Evolutionary conservation across 2,329 filamentous ascomycete genomes (phyloP), one percentile per base, ranked within the genome.

Genomic region (Endocalyx cinctus): DNA sequence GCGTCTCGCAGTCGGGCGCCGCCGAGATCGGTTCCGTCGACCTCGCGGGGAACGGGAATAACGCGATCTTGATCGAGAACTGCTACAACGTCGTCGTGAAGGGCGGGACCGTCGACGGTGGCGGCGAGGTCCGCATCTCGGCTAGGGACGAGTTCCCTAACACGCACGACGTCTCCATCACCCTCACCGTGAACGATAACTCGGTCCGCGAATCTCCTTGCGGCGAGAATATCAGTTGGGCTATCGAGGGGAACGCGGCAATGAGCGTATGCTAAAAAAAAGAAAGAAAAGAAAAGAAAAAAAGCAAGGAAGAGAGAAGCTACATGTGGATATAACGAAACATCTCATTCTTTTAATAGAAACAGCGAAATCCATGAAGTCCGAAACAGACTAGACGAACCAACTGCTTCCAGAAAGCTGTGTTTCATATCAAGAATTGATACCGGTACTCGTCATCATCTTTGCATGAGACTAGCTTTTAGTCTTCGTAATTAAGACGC

Each of bases 41-140:
- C 41, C 58, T 77, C 1, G 62, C 69, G 0, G 55, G 59, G 42
- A 77, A 75, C 29, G 72, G 65, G 0, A 74, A 72, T 47, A 77
- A 77, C 36, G 67, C 73, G 1, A 62, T 77, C 14, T 59, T 78
- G 2, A 69, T 78, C 17, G 73, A 78, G 60, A 78, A 78, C 52
- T 77, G 74, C 57, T 77, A 77, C 50, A 71, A 72, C 32, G 41
- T 78, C 19, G 53, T 57, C 2, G 74, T 77, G 47, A 54, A 49
- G 2, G 64, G 65, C 13, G 74, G 74, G 1, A 69, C 60, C 3
- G 66, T 78, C 16, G 66, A 63, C 17, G 69, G 72, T 2, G 73
- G 74, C 1, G 74, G 74, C 1, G 72, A 77, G 51, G 72, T 77
- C 6, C 61, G 74, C 4, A 42, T 77, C 10, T 52, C 72, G 2